Conservation (phyloP, 441 rosid genomes). For the Jatropha podagrica region DNA sequence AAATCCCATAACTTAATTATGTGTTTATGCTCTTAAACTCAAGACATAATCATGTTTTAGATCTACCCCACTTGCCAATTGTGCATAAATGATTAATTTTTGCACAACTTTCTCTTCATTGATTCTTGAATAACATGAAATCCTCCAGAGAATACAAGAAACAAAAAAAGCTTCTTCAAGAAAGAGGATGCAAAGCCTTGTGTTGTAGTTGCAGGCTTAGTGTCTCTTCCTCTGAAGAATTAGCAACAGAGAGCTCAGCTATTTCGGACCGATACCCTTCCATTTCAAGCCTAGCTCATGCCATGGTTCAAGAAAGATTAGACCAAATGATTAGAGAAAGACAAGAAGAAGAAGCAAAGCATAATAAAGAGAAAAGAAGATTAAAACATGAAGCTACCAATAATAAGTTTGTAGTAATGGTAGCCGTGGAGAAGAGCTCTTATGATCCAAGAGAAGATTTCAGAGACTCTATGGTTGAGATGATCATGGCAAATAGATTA, state of each 20-base stretch:
- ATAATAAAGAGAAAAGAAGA: slow-evolving; percentile 28
- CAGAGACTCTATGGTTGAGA: slow-evolving; percentile 76
- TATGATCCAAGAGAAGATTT: slow-evolving; percentile 82
- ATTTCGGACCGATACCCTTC: slow-evolving; percentile 45
- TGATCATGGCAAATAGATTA: slow-evolving; percentile 67
- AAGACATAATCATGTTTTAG: slow-evolving; percentile 48
- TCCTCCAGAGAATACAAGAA: slow-evolving; percentile 32
- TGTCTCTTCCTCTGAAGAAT: slow-evolving; percentile 59
- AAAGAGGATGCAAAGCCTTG: slow-evolving; percentile 58
- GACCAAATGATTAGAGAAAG: slow-evolving; percentile 78
- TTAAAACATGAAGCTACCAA: slow-evolving; percentile 32
- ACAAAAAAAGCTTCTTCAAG: slow-evolving; percentile 37
- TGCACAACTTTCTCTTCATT: slow-evolving; percentile 28
- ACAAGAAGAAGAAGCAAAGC: slow-evolving; percentile 39
- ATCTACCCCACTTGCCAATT: slow-evolving; percentile 48
- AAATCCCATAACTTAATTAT: slow-evolving; percentile 26
- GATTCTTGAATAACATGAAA: slow-evolving; percentile 30
- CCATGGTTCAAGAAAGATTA: slow-evolving; percentile 87
- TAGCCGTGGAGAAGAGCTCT: slow-evolving; percentile 81
- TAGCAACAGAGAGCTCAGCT: slow-evolving; percentile 38
- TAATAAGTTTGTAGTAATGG: slow-evolving; percentile 62
- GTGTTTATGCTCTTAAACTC: slow-evolving; percentile 26
- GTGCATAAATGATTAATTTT: slow-evolving; percentile 41
- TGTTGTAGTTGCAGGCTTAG: slow-evolving; percentile 74
- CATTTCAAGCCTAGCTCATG: slow-evolving; percentile 80